Percentiles rank a stretch among this genome's conserved stretches.
Conservation (phyloP, 208 protist species). For the Novymonas esmeraldas region DNA sequence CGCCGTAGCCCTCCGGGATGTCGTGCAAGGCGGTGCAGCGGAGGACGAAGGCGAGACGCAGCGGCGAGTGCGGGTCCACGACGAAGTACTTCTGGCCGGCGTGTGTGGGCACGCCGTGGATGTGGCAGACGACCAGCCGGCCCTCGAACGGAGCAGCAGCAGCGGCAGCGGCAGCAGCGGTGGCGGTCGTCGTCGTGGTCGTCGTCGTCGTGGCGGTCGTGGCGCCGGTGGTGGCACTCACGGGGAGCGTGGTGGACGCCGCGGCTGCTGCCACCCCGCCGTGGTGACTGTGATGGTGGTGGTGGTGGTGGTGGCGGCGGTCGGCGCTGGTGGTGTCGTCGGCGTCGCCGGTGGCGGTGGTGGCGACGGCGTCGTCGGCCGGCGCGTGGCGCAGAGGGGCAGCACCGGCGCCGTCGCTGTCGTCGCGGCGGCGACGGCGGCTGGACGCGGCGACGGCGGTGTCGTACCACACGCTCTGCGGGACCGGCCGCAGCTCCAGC, state of each 20-base stretch:
- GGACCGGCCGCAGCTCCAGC: conserved; percentile 66
- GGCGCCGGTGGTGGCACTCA: neutral
- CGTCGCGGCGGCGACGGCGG: neutral
- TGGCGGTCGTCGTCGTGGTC: conserved; percentile 4
- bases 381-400: neutral
- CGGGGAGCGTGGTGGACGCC: neutral
- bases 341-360: neutral
- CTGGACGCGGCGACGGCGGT: conserved; percentile 8
- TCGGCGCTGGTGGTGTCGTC: neutral
- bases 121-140: conserved; percentile 70
- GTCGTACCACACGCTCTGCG: conserved; percentile 21
- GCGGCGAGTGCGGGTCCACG: conserved; percentile 75
- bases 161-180: neutral
- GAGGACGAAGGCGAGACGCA: conserved; percentile 79
- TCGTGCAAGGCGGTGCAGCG: conserved; percentile 47
- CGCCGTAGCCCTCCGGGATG: conserved; percentile 40
- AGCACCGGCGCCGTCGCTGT: neutral
- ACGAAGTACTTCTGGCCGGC: conserved; percentile 75
- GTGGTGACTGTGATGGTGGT: conserved; percentile 21
- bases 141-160: conserved; percentile 52
- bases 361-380: neutral
- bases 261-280: neutral
- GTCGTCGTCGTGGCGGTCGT: neutral
- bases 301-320: conserved; percentile 5
- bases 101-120: conserved; percentile 61